Evolutionary conservation across 2,329 filamentous ascomycete genomes (phyloP).

Genomic region (Didymella pomorum): DNA sequence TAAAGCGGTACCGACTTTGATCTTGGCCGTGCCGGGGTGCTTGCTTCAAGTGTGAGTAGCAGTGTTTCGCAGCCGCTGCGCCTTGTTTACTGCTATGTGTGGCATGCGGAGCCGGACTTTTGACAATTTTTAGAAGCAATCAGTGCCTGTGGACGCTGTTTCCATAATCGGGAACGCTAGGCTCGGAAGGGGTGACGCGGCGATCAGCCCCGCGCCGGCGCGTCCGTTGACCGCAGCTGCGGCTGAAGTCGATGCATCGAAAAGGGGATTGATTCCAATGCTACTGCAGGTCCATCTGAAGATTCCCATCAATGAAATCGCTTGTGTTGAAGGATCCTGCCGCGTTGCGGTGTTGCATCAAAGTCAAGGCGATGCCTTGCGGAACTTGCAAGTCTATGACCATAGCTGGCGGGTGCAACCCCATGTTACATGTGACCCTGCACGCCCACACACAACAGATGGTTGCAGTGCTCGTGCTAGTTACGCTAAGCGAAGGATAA

Average conservation of each 20-base stretch:
- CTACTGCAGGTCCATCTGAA: not conserved
- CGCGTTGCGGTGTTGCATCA: not conserved
- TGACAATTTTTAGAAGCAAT: not conserved
- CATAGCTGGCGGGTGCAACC: not conserved
- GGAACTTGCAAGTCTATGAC: too few relatives aligned
- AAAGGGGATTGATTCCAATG: slow-evolving; percentile 5
- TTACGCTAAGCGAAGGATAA: not conserved
- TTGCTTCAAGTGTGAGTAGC: not conserved
- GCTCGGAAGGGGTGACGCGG: not conserved
- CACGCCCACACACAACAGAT: not conserved
- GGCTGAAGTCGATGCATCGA: slow-evolving; percentile 13
- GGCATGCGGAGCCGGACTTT: not conserved
- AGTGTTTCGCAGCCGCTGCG: slow-evolving; percentile 1
- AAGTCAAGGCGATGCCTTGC: not conserved
- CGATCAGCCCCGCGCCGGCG: slow-evolving; percentile 2
- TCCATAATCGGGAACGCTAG: slow-evolving; percentile 3
- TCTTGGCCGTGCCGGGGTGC: slow-evolving; percentile 5
- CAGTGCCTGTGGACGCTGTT: not conserved
- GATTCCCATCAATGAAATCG: not conserved
- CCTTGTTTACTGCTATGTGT: not conserved
- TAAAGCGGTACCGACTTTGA: not conserved
- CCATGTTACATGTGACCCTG: not conserved
- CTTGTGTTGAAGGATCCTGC: not conserved
- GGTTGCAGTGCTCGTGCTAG: not conserved
- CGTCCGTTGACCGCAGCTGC: slow-evolving; percentile 9